Percentiles rank a stretch among this genome's conserved stretches.
phyloP scores from a whole-genome alignment of 305 asterid genomes.

The Solanum aculeatissimum region DNA sequence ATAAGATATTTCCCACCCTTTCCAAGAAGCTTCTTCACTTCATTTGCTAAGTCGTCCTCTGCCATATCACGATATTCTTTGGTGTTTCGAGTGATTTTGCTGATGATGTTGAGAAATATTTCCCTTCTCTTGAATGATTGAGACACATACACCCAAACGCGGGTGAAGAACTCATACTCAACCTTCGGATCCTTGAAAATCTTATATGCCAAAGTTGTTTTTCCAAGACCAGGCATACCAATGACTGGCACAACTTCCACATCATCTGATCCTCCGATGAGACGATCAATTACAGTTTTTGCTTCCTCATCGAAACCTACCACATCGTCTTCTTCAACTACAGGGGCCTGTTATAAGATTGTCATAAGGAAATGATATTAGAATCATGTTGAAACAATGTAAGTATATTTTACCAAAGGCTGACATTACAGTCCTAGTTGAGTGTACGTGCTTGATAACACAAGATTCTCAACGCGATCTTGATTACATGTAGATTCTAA shows the following conservation, averaged over 20 bases:
- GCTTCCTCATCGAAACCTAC: conserved; percentile 62
- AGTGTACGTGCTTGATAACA: neutral
- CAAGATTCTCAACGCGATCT: neutral
- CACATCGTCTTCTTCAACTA: conserved; percentile 48
- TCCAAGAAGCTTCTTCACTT: conserved; percentile 14
- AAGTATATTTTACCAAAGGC: neutral
- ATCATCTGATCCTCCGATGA: conserved; percentile 24
- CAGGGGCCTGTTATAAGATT: conserved; percentile 22
- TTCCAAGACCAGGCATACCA: conserved; percentile 73
- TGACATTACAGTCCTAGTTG: neutral
- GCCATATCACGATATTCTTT: conserved; percentile 18
- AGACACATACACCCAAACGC: conserved; percentile 53
- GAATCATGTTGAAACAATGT: neutral
- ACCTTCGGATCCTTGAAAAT: conserved; percentile 32
- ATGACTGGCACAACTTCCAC: conserved; percentile 37
- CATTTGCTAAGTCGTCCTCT: conserved; percentile 21
- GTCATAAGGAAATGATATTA: neutral
- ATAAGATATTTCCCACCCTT: conserved; percentile 34
- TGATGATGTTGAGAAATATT: conserved; percentile 35
- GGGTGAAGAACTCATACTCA: conserved; percentile 35
- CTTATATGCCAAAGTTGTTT: conserved; percentile 59
- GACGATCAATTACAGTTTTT: conserved; percentile 30
- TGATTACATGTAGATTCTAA: neutral
- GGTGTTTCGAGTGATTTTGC: conserved; percentile 10
- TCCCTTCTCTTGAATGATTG: conserved; percentile 37